Base-by-base conservation (phyloP, 2,329 filamentous ascomycete genomes). In the Penicillium digitatum region DNA sequence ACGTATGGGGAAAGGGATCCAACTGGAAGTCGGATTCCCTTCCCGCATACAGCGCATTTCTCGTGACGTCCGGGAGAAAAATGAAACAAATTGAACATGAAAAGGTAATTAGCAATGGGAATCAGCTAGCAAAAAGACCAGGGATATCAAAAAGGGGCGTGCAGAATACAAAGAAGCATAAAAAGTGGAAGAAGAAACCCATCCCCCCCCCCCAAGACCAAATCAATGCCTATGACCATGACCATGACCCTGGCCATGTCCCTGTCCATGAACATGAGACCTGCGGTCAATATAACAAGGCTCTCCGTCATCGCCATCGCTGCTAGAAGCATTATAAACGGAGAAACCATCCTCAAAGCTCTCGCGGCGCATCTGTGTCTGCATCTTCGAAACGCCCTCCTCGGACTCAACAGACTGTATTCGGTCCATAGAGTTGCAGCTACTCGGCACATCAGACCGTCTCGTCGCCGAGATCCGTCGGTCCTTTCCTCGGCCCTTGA, bases 401-500 rank as follows among this genome's bases (percentile, higher is more conserved):
- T 65, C 64, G 6, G 61, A 62, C 29, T 60, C 63, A 26, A 67
- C 52, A 5, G 61, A 60, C 20, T 59, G 55, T 27, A 60, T 55
- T 11, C 65, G 57, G 7, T 42, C 54, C 55, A 59, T 60, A 11
- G 61, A 35, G 10, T 47, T 42, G 24, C 56, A 32, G 39, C 55
- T 49, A 42, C 20, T 34, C 9, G 48, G 44, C 1, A 46, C 31
- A 27, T 62, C 61, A 7, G 66, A 61, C 29, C 66, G 68, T 34
- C 64, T 63, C 6, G 64, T 66, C 16, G 66, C 69, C 18, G 72
- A 69, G 47, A 76, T 75, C 7, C 72, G 66, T 20, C 90, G 81
- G 64, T 92, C 89, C 70, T 93, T 94, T 40, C 94, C 94, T 43
- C 94, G 86, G 11, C 94, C 94, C 75, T 96, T 97, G 79, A 97